Evolutionary conservation across 2,329 filamentous ascomycete genomes (phyloP).

Genomic region (Meredithiella fracta): DNA sequence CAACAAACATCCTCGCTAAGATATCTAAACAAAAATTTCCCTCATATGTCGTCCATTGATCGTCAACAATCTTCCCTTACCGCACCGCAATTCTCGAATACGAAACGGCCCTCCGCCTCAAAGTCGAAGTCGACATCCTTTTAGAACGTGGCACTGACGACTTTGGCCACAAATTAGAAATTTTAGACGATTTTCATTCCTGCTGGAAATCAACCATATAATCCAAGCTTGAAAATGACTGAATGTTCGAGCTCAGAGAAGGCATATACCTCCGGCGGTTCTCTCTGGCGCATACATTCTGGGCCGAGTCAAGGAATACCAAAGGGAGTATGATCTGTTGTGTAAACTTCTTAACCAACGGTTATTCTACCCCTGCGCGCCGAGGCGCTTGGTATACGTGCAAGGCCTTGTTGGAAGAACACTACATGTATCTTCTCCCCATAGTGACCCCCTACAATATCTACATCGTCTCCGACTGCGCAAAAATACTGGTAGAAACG

Average conservation of each 20-base stretch:
- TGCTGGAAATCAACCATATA: constrained; percentile 68
- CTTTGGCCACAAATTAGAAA: constrained; percentile 49
- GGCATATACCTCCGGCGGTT: constrained; percentile 80
- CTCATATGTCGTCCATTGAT: constrained; percentile 76
- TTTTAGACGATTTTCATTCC: constrained; percentile 59
- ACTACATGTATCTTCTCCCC: constrained; percentile 60
- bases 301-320: constrained; percentile 66
- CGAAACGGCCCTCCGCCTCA: constrained; percentile 67
- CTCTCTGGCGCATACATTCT: constrained; percentile 72
- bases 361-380: constrained; percentile 69
- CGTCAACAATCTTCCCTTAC: constrained; percentile 72
- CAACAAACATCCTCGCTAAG: constrained; percentile 82
- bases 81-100: constrained; percentile 67
- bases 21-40: constrained; percentile 81
- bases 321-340: constrained; percentile 57
- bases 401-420: constrained; percentile 84
- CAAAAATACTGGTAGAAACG: constrained; percentile 71
- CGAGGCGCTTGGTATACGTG: constrained; percentile 91
- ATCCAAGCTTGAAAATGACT: constrained; percentile 62
- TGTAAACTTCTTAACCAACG: constrained; percentile 61
- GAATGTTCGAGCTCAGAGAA: constrained; percentile 64
- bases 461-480: constrained; percentile 31
- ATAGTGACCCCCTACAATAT: neutral
- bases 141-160: constrained; percentile 63
- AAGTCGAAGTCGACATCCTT: constrained; percentile 65